These are phyloP conservation scores for Aegilops bicornis DNA, from an alignment of 176 grass and related monocot genomes.

Conservation along the genomic window DNA sequence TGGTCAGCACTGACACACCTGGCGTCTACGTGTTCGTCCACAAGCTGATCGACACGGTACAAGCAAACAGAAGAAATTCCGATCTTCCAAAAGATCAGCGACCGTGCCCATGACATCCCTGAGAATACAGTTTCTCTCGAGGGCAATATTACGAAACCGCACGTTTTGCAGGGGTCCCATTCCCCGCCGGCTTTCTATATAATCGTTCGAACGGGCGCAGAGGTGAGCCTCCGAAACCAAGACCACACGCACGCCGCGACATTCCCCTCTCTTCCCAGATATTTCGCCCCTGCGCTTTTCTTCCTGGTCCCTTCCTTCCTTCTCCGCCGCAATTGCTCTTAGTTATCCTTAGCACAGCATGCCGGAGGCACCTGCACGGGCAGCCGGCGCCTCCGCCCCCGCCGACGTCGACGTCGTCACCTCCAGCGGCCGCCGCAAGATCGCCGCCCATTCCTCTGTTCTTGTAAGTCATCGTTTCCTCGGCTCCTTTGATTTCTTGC, in stretches of 20 bases:
- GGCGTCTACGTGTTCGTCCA: not conserved
- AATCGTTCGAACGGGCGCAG: slow-evolving; percentile 13
- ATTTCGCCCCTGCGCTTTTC: slow-evolving; percentile 30
- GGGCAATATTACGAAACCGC: not conserved
- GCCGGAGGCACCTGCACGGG: slow-evolving; percentile 5
- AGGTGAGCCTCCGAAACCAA: not conserved
- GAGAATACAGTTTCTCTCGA: not conserved
- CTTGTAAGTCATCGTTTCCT: slow-evolving; percentile 36
- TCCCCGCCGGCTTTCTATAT: slow-evolving; percentile 30
- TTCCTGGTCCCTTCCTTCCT: not conserved
- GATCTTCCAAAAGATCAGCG: not conserved
- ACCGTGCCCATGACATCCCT: not conserved
- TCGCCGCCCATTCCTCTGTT: slow-evolving; percentile 64
- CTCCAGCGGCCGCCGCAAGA: slow-evolving; percentile 39
- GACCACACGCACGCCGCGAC: not conserved
- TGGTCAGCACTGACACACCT: not conserved
- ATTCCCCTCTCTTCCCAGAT: slow-evolving; percentile 7
- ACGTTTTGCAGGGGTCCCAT: not conserved
- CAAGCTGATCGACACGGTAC: not conserved
- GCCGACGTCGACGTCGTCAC: slow-evolving; percentile 60
- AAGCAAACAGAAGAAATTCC: not conserved
- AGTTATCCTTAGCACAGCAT: not conserved
- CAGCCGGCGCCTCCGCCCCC: not conserved
- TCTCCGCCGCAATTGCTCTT: not conserved
- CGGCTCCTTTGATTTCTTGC: not conserved